Percentiles rank a stretch among this genome's conserved stretches.
Evolutionary conservation across 1,139 yeast species (phyloP).

Genomic region (Ogataea hybrid): DNA sequence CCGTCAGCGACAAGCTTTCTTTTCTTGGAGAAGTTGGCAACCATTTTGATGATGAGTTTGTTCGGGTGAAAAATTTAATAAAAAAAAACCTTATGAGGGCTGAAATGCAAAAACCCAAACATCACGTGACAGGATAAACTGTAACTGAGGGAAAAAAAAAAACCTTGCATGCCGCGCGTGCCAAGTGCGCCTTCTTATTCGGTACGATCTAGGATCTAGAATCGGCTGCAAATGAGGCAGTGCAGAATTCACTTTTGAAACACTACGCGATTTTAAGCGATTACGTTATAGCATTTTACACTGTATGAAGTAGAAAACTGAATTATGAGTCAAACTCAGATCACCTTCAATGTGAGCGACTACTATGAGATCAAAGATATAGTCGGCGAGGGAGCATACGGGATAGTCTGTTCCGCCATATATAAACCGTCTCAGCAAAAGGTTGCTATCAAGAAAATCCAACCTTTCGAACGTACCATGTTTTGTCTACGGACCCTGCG

Average conservation of each 20-base stretch:
- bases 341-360: constrained; percentile 78
- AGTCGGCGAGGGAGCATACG: constrained; percentile 97
- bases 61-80: constrained; percentile 8
- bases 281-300: constrained; percentile 6
- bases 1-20: constrained; percentile 99
- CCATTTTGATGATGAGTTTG: constrained; percentile 39
- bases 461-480: constrained; percentile 91
- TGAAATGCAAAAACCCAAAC: background rate
- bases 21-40: constrained; percentile 72
- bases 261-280: constrained; percentile 6
- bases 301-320: background rate
- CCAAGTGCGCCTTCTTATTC: background rate
- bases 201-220: background rate
- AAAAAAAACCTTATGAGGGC: background rate
- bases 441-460: constrained; percentile 93
- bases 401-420: constrained; percentile 89
- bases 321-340: constrained; percentile 26
- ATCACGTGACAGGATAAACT: constrained; percentile 5
- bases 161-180: background rate
- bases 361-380: constrained; percentile 82
- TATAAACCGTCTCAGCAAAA: constrained; percentile 86
- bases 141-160: background rate
- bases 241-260: constrained; percentile 5
- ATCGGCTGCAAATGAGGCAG: background rate
- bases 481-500: constrained; percentile 87